Conservation (phyloP, 441 rosid species). For the Manihot esculenta region DNA sequence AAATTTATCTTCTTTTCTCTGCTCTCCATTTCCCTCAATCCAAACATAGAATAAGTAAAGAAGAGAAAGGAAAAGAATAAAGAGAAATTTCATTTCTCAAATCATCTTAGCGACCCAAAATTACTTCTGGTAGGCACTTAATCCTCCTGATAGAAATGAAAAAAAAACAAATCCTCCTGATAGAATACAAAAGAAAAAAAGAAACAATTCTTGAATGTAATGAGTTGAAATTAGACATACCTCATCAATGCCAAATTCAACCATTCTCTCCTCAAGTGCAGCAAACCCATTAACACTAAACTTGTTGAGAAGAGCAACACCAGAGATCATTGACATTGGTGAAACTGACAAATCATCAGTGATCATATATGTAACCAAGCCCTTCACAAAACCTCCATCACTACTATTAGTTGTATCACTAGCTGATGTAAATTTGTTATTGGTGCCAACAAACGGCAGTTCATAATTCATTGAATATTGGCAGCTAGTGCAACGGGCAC, state of each 20-base stretch:
- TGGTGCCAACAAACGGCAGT: neutral
- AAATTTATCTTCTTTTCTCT: no score
- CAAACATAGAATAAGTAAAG: no score
- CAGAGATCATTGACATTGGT: slow-evolving; percentile 32
- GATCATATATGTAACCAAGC: slow-evolving; percentile 30
- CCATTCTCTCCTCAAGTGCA: slow-evolving; percentile 19
- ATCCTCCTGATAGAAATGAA: no score
- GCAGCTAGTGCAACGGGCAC: neutral
- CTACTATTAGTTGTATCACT: neutral
- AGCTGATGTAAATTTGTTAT: neutral
- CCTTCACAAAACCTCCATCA: slow-evolving; percentile 34
- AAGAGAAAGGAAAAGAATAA: no score
- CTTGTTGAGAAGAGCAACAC: slow-evolving; percentile 20
- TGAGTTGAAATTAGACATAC: no score
- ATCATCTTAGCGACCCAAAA: no score
- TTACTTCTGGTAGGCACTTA: no score
- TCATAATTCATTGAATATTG: neutral
- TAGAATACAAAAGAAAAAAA: no score
- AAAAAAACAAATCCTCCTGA: no score
- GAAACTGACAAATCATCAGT: slow-evolving; percentile 32
- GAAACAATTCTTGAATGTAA: no score
- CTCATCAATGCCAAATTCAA: slow-evolving; percentile 10
- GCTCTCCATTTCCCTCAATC: no score
- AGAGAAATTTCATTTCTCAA: no score
- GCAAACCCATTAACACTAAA: slow-evolving; percentile 21